A percentile compares a stretch with the other conserved stretches of the same genome.
These are phyloP conservation scores for Neurospora sp. DNA, from an alignment of 495 filamentous ascomycete genomes.

Conservation along the genomic window DNA sequence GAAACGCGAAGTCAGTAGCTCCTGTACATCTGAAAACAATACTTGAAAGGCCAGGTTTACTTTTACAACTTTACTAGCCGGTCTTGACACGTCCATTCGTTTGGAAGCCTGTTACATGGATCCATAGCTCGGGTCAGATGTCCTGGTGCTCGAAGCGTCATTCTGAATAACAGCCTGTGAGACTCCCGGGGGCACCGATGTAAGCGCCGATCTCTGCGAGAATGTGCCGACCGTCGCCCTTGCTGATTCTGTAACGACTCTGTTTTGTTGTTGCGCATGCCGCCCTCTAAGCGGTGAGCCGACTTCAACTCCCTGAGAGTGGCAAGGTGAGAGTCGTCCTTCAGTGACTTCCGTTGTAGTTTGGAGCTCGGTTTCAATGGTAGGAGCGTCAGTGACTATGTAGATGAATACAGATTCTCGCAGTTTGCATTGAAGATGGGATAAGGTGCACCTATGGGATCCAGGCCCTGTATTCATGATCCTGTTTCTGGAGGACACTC, in stretches of 20 bases:
- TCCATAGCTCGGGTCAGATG: conserved; percentile 52
- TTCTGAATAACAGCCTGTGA: conserved; percentile 69
- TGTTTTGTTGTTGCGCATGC: not conserved
- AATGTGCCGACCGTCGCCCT: conserved; percentile 32
- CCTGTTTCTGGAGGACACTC: too few relatives aligned
- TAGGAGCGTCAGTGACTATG: not conserved
- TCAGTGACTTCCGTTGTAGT: not conserved
- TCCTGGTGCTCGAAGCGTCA: conserved; percentile 80
- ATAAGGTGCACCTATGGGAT: too few relatives aligned
- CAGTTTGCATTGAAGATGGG: too few relatives aligned
- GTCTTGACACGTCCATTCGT: not conserved
- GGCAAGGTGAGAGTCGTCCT: not conserved
- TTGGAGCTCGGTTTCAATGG: not conserved
- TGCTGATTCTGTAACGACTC: conserved; percentile 13
- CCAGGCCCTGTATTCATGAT: too few relatives aligned
- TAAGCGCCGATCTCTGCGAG: conserved; percentile 63
- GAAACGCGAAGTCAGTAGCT: not conserved
- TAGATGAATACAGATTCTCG: too few relatives aligned
- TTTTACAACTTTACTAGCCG: not conserved
- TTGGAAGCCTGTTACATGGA: not conserved
- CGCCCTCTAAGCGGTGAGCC: not conserved
- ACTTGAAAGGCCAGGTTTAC: not conserved
- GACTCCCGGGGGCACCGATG: conserved; percentile 63
- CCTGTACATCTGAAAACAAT: not conserved
- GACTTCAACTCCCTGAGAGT: not conserved